phyloP scores from a whole-genome alignment of 169 alveolate species.

The Plasmodium vinckei region DNA sequence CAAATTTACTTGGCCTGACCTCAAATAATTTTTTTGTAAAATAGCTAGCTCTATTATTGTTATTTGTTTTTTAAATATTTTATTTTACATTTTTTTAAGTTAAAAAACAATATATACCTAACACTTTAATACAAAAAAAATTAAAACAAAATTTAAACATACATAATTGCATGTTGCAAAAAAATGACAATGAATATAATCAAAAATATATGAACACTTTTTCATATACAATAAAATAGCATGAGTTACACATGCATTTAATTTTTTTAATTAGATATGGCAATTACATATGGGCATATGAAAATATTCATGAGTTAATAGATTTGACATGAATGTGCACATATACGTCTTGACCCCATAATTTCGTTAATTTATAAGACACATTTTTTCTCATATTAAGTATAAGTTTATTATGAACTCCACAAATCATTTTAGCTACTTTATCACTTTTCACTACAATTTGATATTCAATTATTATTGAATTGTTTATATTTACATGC shows the following conservation, averaged over 20 bases:
- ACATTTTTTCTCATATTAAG: conserved; percentile 84
- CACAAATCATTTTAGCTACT: conserved; percentile 87
- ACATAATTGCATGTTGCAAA: no score
- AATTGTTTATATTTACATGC: conserved; percentile 79
- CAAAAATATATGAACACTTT: no score
- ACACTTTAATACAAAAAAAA: no score
- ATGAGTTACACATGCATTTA: conserved; percentile 7
- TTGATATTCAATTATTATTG: conserved; percentile 82
- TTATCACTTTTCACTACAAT: conserved; percentile 12
- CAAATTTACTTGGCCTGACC: conserved; percentile 67
- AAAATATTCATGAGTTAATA: conserved; percentile 11
- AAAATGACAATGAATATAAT: no score
- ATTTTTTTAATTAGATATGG: background rate
- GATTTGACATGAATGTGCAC: conserved; percentile 83
- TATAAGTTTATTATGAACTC: conserved; percentile 80
- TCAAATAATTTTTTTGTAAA: conserved; percentile 9
- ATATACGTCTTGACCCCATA: conserved; percentile 84
- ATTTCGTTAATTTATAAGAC: conserved; percentile 80
- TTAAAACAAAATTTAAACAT: no score
- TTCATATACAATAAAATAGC: background rate
- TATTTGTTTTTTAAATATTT: no score
- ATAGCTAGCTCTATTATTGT: no score
- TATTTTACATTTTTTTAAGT: no score
- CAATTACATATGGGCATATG: background rate
- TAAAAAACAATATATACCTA: no score